These are phyloP conservation scores for Sporothrix humicola DNA, from an alignment of 2,329 filamentous ascomycete genomes.

Conservation along the genomic window DNA sequence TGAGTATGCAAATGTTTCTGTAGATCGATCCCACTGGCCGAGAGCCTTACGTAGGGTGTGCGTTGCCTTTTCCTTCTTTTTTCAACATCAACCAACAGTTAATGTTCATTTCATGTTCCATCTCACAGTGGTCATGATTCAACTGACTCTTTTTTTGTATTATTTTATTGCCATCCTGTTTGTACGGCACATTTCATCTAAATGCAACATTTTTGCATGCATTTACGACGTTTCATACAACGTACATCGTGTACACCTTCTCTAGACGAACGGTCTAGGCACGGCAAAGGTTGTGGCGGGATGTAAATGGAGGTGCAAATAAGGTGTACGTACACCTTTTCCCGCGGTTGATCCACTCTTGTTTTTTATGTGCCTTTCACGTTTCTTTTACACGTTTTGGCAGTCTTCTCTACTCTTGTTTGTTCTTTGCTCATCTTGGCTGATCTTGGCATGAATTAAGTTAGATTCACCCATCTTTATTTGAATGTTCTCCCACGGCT, in stretches of 20 bases:
- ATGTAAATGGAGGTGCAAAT: background rate
- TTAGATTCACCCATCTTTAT: background rate
- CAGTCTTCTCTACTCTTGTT: too few relatives aligned
- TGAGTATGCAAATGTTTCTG: background rate
- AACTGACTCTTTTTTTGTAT: too few relatives aligned
- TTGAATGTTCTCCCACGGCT: background rate
- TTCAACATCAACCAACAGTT: background rate
- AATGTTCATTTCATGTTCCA: background rate
- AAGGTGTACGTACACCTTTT: slow-evolving; percentile 18
- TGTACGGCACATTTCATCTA: too few relatives aligned
- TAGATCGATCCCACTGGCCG: background rate
- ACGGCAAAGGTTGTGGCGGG: background rate
- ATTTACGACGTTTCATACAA: background rate
- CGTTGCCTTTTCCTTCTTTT: background rate
- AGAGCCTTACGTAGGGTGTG: background rate
- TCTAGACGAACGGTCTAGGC: background rate
- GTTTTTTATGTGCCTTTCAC: too few relatives aligned
- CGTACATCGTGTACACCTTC: background rate
- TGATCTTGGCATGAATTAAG: slow-evolving; percentile 6
- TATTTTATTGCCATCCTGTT: too few relatives aligned
- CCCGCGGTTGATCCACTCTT: background rate
- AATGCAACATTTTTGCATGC: too few relatives aligned
- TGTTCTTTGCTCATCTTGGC: background rate
- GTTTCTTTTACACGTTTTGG: too few relatives aligned
- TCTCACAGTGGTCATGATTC: too few relatives aligned